Base-by-base conservation (phyloP, 2,329 filamentous ascomycete genomes). In the Colletotrichum falcatum region DNA sequence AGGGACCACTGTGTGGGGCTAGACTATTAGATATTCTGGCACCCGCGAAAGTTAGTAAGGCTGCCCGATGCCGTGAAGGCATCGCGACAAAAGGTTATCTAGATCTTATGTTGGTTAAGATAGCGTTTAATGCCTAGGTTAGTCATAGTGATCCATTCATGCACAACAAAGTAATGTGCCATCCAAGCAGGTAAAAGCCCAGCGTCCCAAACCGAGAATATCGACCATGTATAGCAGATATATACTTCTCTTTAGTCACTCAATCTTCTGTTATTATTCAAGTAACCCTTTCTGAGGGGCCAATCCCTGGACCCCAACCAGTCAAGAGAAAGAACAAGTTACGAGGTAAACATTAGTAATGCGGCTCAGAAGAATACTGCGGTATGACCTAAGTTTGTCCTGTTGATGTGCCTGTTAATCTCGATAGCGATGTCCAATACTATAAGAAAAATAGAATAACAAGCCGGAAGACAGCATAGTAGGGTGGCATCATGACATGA, bases 341-440 rank as follows among this genome's bases (percentile, higher is more conserved):
- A n/a, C n/a, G n/a, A n/a, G n/a, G n/a, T n/a, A n/a, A n/a, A n/a
- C n/a, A n/a, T n/a, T n/a, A n/a, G n/a, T n/a, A n/a, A n/a, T n/a
- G n/a, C n/a, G n/a, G n/a, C n/a, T n/a, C n/a, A 5, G 11, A 14
- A 5, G 6, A 26, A 5, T 1, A 4, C 12, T 3, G 8, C 8
- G 14, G 9, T 4, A 18, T 2, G 0, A 49, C 18, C 23, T 2
- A 3, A n/a, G n/a, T 49, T 16, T 4, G 1, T 16, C 5, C 4
- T 23, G 26, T 16, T 4, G 20, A 14, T 23, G 12, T 14, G 9
- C 4, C 9, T 23, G n/a, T 26, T 3, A 14, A 28, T 18, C 23
- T 8, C 4, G 0, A 23, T 1, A 6, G 4, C 7, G 1, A 0
- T 8, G 3, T 28, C 2, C 2, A 49, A 28, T 1, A 28, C 3